Base-by-base conservation (phyloP, 2,329 filamentous ascomycete species). In the Triangularia setosa region DNA sequence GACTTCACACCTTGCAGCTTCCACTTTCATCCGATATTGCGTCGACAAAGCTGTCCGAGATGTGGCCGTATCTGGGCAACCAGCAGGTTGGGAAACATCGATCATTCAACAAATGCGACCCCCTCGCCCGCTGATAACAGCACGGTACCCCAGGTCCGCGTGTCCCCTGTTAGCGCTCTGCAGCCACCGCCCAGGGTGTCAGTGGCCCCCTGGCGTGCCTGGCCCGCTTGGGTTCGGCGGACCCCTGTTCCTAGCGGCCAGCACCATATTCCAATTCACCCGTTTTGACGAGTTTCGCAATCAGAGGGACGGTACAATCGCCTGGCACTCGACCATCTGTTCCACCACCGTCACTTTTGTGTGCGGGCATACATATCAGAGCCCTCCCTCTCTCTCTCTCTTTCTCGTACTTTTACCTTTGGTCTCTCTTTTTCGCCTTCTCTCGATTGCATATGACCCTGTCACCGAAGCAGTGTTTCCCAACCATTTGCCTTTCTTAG, bases 201-300 rank as follows among this genome's bases (percentile, higher is more conserved):
- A 48, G 40, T 48, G 40, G 40, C 40, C 58, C 54, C 57, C 58
- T 62, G 65, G 61, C 27, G 58, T 54, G 62, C 60, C 58, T 68
- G 67, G 54, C 33, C 52, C 58, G 57, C 64, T 44, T 53, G 58
- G 58, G 28, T 40, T 44, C 18, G 54, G 40, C 40, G 48, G 48
- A 60, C 54, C 68, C 65, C 59, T 60, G 63, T 40, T 48, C 63
- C 28, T 52, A 56, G 61, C 58, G 64, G 65, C 64, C 58, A 55
- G 35, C 60, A 61, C 67, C 64, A 61, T 64, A 61, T 68, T 61
- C 30, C 64, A 63, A 67, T 68, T 70, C 66, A 70, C 54, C 67
- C 67, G 68, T 71, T 67, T 68, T 69, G 62, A 66, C 62, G 63
- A 69, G 68, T 68, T 70, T 71, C 69, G 68, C 67, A 67, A 57